These are phyloP conservation scores for Aurinia saxatilis DNA, from an alignment of 345 rosid genomes.

Conservation along the genomic window DNA sequence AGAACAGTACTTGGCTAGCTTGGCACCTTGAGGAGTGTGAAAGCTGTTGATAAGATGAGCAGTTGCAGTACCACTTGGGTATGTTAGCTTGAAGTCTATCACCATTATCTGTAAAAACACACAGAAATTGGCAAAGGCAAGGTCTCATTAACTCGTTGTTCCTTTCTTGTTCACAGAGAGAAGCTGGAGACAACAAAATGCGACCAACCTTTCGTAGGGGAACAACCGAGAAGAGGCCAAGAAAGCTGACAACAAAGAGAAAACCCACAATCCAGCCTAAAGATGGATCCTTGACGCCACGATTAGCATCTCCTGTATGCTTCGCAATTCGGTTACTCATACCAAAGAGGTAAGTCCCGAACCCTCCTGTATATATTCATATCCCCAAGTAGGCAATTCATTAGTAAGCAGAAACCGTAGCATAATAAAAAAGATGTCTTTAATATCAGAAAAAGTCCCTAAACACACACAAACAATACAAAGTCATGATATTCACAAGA, in stretches of 20 bases:
- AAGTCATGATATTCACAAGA: constrained; percentile 1
- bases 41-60: constrained; percentile 80
- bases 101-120: constrained; percentile 59
- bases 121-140: background rate
- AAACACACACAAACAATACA: background rate
- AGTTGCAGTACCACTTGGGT: constrained; percentile 88
- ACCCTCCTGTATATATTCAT: constrained; percentile 44
- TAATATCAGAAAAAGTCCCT: background rate
- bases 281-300: constrained; percentile 44
- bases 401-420: background rate
- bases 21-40: constrained; percentile 73
- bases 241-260: constrained; percentile 83
- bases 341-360: constrained; percentile 70
- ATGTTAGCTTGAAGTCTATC: constrained; percentile 60
- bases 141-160: constrained; percentile 6
- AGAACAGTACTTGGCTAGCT: constrained; percentile 51
- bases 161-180: constrained; percentile 3
- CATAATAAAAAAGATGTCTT: constrained; percentile 4
- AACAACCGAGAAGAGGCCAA: constrained; percentile 75
- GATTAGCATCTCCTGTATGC: constrained; percentile 33
- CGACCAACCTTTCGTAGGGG: constrained; percentile 65
- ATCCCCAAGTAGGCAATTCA: constrained; percentile 15
- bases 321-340: constrained; percentile 60
- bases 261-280: constrained; percentile 71
- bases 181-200: background rate